These are phyloP conservation scores for Dictyostelium purpureum DNA, from an alignment of 78 protist genomes.

Conservation along the genomic window DNA sequence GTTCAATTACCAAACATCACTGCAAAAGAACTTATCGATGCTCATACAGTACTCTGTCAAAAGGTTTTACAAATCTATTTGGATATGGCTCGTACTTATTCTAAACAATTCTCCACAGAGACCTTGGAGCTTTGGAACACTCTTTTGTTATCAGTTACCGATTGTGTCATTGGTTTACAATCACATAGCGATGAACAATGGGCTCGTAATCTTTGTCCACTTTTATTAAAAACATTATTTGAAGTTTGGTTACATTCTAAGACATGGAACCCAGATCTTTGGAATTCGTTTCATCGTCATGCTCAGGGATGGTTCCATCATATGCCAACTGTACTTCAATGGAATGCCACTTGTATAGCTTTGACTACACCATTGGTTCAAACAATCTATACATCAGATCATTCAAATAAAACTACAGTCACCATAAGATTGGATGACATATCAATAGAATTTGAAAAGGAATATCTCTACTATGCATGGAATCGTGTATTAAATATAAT, in stretches of 20 bases:
- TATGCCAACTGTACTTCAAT: slow-evolving; percentile 55
- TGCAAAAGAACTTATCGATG: slow-evolving; percentile 13
- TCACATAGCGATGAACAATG: slow-evolving; percentile 30
- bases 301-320: slow-evolving; percentile 70
- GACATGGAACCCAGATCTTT: slow-evolving; percentile 20
- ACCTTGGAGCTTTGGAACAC: slow-evolving; percentile 72
- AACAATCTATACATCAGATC: background rate
- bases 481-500: slow-evolving; percentile 16
- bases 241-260: slow-evolving; percentile 76
- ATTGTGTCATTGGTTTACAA: background rate
- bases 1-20: background rate
- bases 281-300: slow-evolving; percentile 10
- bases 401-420: background rate
- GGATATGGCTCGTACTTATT: slow-evolving; percentile 44
- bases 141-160: slow-evolving; percentile 28
- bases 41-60: slow-evolving; percentile 53
- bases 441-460: slow-evolving; percentile 11
- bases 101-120: slow-evolving; percentile 27
- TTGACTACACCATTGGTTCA: slow-evolving; percentile 37
- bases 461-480: slow-evolving; percentile 40
- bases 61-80: slow-evolving; percentile 59
- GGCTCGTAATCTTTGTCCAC: slow-evolving; percentile 46
- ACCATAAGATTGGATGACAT: slow-evolving; percentile 41
- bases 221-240: slow-evolving; percentile 34
- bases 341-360: slow-evolving; percentile 47